phyloP scores from a whole-genome alignment of 2,329 filamentous ascomycete genomes.

The Colletotrichum theobromicola region DNA sequence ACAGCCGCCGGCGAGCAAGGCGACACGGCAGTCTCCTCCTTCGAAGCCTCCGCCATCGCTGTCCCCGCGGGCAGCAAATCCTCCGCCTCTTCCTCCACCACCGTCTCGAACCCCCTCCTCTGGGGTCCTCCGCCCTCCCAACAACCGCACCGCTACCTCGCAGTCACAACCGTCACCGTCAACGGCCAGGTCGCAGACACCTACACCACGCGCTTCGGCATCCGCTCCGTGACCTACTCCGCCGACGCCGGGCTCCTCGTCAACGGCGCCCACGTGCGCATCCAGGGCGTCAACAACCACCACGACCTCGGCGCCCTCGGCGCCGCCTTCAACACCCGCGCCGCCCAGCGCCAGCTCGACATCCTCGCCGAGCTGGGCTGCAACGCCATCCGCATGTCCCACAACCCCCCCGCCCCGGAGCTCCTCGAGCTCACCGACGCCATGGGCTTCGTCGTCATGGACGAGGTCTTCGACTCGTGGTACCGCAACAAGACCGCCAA shows the following conservation, averaged over 20 bases:
- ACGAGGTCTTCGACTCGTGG: conserved; percentile 62
- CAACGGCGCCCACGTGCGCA: conserved; percentile 47
- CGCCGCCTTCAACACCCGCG: conserved; percentile 54
- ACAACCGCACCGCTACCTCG: conserved; percentile 52
- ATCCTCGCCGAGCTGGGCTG: conserved; percentile 54
- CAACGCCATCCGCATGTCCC: conserved; percentile 56
- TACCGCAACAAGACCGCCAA: conserved; percentile 46
- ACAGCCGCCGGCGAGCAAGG: conserved; percentile 35
- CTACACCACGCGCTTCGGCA: conserved; percentile 56
- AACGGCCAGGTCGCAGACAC: conserved; percentile 37
- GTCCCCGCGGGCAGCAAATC: conserved; percentile 36
- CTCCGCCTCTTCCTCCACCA: conserved; percentile 35
- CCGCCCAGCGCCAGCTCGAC: conserved; percentile 52
- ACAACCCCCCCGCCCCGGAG: conserved; percentile 58
- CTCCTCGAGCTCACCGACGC: conserved; percentile 54
- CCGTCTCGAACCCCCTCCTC: conserved; percentile 40
- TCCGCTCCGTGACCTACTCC: conserved; percentile 47
- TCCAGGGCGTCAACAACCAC: conserved; percentile 56
- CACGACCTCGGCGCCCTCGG: conserved; percentile 57
- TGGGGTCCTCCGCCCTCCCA: conserved; percentile 54
- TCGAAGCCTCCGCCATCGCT: conserved; percentile 32
- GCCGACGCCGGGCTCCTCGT: conserved; percentile 46
- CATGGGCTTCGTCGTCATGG: conserved; percentile 55
- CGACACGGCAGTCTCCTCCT: conserved; percentile 35
- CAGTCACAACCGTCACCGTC: conserved; percentile 43